phyloP scores from a whole-genome alignment of 345 rosid species.

The Aethionema arabicum region DNA sequence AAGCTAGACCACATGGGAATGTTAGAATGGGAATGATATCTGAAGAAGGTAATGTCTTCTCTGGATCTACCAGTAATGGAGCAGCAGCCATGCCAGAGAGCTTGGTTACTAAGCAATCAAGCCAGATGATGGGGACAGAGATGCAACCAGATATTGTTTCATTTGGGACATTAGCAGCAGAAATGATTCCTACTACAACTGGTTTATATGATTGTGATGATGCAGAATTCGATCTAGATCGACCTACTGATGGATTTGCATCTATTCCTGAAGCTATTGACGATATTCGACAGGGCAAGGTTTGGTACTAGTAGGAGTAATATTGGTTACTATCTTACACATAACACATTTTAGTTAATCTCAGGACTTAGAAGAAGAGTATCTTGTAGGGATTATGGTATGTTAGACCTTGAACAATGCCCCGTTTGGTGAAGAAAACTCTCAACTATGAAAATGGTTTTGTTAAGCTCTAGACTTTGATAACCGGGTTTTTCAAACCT shows the following conservation, averaged over 20 bases:
- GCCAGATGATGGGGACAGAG: constrained; percentile 35
- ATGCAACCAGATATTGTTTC: constrained; percentile 47
- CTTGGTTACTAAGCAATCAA: constrained; percentile 15
- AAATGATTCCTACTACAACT: constrained; percentile 42
- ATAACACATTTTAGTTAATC: not conserved
- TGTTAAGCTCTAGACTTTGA: no score
- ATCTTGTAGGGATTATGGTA: not conserved
- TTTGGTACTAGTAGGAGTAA: constrained; percentile 19
- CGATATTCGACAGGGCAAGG: constrained; percentile 78
- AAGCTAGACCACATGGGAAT: constrained; percentile 22
- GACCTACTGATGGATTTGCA: constrained; percentile 61
- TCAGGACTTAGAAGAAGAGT: not conserved
- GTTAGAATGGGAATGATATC: constrained; percentile 46
- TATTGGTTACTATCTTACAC: constrained; percentile 16
- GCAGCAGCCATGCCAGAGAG: constrained; percentile 25
- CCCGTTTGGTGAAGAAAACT: no score
- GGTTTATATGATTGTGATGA: constrained; percentile 32
- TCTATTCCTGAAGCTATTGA: constrained; percentile 73
- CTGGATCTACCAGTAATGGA: constrained; percentile 43
- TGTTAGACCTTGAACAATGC: no score
- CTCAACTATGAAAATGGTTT: no score
- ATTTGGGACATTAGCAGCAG: constrained; percentile 50
- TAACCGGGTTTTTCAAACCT: no score
- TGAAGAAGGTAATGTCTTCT: constrained; percentile 49
- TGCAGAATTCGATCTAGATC: constrained; percentile 67